phyloP scores from a whole-genome alignment of 2,329 filamentous ascomycete species.

The Neonectria punicea region DNA sequence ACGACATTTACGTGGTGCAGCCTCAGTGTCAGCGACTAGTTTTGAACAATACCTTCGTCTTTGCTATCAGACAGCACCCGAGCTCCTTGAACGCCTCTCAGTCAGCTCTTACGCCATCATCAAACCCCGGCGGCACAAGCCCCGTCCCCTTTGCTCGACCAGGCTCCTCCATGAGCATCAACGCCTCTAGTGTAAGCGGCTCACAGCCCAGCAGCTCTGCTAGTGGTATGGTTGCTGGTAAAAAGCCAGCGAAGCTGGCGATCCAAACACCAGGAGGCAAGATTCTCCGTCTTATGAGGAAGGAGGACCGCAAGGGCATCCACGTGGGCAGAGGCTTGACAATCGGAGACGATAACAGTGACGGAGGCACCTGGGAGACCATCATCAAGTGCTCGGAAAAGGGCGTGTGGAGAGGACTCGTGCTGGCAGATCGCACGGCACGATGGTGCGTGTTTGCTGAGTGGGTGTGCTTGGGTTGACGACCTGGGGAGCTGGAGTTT shows the following conservation, averaged over 20 bases:
- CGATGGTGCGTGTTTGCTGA: constrained; percentile 94
- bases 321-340: constrained; percentile 56
- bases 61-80: constrained; percentile 92
- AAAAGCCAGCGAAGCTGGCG: constrained; percentile 94
- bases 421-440: constrained; percentile 84
- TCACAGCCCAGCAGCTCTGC: constrained; percentile 68
- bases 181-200: constrained; percentile 65
- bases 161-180: constrained; percentile 72
- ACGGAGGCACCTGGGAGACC: constrained; percentile 86
- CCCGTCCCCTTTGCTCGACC: constrained; percentile 72
- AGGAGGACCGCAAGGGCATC: constrained; percentile 73
- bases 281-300: constrained; percentile 87
- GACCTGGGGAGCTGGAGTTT: constrained; percentile 33
- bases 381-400: constrained; percentile 90
- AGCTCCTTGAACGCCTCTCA: constrained; percentile 48
- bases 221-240: constrained; percentile 63
- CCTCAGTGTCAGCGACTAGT: constrained; percentile 91
- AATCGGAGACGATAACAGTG: constrained; percentile 67
- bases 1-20: constrained; percentile 96
- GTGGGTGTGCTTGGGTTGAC: constrained; percentile 71
- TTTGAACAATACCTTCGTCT: constrained; percentile 97
- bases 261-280: constrained; percentile 96
- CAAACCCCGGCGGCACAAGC: constrained; percentile 60
- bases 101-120: constrained; percentile 56
- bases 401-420: constrained; percentile 83